Base-by-base conservation (phyloP, 352 stramenopile species). In the Sclerospora graminicola region DNA sequence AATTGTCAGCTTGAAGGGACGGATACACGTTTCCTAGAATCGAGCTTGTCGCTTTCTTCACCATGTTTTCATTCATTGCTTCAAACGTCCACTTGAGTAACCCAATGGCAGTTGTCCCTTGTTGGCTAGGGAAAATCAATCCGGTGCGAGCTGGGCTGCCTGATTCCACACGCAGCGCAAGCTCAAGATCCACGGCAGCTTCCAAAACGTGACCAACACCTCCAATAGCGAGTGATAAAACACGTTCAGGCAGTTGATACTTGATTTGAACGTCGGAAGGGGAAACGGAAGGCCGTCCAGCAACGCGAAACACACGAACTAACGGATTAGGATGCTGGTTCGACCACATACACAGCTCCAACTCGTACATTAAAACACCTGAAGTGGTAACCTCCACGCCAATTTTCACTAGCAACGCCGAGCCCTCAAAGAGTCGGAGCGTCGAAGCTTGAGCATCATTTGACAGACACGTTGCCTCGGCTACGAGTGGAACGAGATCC, bases 401-500 rank as follows among this genome's bases (percentile, higher is more conserved):
- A 14, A 75, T 45, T 39, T 56, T 74, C 5, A 80, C 48, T 26
- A 82, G 56, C 40, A 82, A 50, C 23, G 62, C 60, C 11, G 64
- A 56, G 9, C 45, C 51, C 35, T 63, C 46, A 8, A 57, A 62
- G n/a, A 54, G 32, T 1, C 40, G 51, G 38, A 48, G 21, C 8
- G 51, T 49, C 2, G 55, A 18, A 16, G 51, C 40, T 38, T 5
- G 18, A 48, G 45, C 24, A 10, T 49, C 38, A 40, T 19, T 19
- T 35, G 60, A 53, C 52, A 73, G 66, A 26, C 64, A 63, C 21
- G 49, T 29, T 28, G 68, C 64, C 45, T 85, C 67, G 35, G 54
- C 40, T 18, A 90, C 52, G 20, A 90, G 45, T 0, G 81, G 70
- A 13, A 57, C 43, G 1, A 82, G 13, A 27, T 82, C 56, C 81